These are phyloP conservation scores for Fraxinus platypoda DNA, from an alignment of 305 asterid genomes.

Conservation along the genomic window DNA sequence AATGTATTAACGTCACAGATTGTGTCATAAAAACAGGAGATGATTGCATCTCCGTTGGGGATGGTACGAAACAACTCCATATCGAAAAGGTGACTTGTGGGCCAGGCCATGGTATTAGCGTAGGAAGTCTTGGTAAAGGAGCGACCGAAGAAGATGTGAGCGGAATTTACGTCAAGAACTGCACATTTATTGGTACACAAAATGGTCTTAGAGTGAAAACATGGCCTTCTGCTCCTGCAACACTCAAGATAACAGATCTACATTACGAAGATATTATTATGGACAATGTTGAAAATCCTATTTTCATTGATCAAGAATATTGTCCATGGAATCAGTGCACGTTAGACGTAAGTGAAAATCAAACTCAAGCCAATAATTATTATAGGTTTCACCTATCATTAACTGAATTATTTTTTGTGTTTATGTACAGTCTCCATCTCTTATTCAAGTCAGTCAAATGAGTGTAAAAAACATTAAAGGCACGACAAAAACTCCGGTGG, in stretches of 20 bases:
- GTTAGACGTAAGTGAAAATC: slow-evolving; percentile 7
- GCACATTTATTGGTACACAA: slow-evolving; percentile 32
- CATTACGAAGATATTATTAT: slow-evolving; percentile 39
- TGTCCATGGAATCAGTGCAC: slow-evolving; percentile 45
- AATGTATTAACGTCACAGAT: slow-evolving; percentile 10
- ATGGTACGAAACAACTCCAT: slow-evolving; percentile 30
- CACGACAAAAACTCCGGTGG: slow-evolving; percentile 27
- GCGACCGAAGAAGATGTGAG: slow-evolving; percentile 36
- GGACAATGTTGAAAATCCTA: slow-evolving; percentile 44
- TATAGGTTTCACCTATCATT: background rate
- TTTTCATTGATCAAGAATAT: slow-evolving; percentile 54
- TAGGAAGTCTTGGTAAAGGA: slow-evolving; percentile 58
- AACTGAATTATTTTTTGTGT: background rate
- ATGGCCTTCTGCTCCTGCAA: slow-evolving; percentile 45
- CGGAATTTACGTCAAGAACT: slow-evolving; percentile 31
- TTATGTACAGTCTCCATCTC: slow-evolving; percentile 35
- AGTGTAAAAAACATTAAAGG: slow-evolving; percentile 37
- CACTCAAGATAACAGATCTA: slow-evolving; percentile 21
- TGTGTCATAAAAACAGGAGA: slow-evolving; percentile 49
- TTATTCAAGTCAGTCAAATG: slow-evolving; percentile 37
- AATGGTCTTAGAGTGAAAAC: slow-evolving; percentile 59
- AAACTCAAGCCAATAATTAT: background rate
- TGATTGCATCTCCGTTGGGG: slow-evolving; percentile 65
- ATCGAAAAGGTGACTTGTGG: slow-evolving; percentile 48
- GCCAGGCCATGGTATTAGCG: slow-evolving; percentile 62